Base-by-base conservation (phyloP, 129 eudicot genomes). In the Oenanthe sinensis region DNA sequence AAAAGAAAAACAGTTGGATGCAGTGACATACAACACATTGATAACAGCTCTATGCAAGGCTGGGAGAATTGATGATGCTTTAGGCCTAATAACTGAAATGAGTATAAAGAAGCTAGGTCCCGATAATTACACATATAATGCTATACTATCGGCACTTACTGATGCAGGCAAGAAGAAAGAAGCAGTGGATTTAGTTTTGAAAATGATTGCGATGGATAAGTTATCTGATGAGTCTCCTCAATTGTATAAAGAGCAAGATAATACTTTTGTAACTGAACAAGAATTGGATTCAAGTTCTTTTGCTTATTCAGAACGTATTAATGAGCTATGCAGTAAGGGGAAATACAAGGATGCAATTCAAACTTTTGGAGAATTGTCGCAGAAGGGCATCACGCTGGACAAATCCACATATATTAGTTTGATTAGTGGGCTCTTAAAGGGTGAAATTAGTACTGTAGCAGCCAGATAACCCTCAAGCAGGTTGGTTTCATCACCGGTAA, bases 281-380 rank as follows among this genome's bases (percentile, higher is more conserved):
- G 88, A 82, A 63, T 63, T 79, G 48, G 91, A 79, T 80, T 67
- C 79, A 14, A 85, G 83, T 81, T 79, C 86, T 28, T 47, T 75
- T 43, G 86, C 80, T 39, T 85, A 81, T 80, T 85, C 91, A 15
- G 91, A 93, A 80, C 83, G 83, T 65, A 89, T 93, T 3, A 82
- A 78, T 24, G 85, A 87, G 80, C 90, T 93, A 71, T 93, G 98
- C 73, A 79, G 77, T 52, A 88, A 88, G 79, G 89, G 91, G 79
- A 88, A 83, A 78, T 91, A 86, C 88, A 85, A 85, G 80, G 98
- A 93, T 80, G 97, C 98, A 47, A 86, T 91, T 95, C 79, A 79
- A 26, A 75, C 80, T 24, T 91, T 89, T 79, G 79, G 80, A 78
- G 93, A 93, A 78, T 42, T 84, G 84, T 84, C 83, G 9, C 62